A percentile compares a stretch with the other conserved stretches of the same genome.
These are phyloP conservation scores for Lactarius pseudohatsudake DNA, from an alignment of 768 basidiomycete species.

Conservation along the genomic window DNA sequence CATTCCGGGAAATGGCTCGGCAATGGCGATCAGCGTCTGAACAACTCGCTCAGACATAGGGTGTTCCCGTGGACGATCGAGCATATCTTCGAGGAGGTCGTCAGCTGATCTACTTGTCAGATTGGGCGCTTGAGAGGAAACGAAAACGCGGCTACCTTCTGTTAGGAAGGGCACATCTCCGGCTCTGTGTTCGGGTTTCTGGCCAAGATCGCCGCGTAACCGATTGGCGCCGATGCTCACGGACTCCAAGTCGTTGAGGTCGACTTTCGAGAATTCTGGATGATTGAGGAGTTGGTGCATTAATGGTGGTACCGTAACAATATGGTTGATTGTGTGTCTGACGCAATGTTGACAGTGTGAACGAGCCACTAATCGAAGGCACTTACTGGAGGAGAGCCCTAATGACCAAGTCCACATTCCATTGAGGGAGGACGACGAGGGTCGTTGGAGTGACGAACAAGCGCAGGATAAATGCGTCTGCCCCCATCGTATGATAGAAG, in stretches of 20 bases:
- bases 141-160: slow-evolving; percentile 1
- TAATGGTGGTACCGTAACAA: slow-evolving; percentile 11
- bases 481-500: slow-evolving; percentile 62
- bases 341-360: slow-evolving; percentile 1
- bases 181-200: neutral
- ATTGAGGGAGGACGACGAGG: slow-evolving; percentile 53
- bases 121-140: neutral
- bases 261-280: slow-evolving; percentile 9
- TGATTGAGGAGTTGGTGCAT: slow-evolving; percentile 17
- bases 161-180: neutral
- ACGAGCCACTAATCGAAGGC: slow-evolving; percentile 6
- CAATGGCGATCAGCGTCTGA: slow-evolving; percentile 11
- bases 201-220: slow-evolving; percentile 7
- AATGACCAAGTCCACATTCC: slow-evolving; percentile 56
- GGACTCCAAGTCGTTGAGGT: slow-evolving; percentile 11
- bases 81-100: slow-evolving; percentile 39
- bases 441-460: slow-evolving; percentile 48
- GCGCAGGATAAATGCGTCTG: slow-evolving; percentile 53
- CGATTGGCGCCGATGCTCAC: slow-evolving; percentile 3
- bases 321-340: slow-evolving; percentile 11
- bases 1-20: slow-evolving; percentile 11
- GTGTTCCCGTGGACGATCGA: neutral
- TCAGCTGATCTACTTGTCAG: slow-evolving; percentile 46
- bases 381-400: slow-evolving; percentile 59
- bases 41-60: neutral